A percentile compares a stretch with the other conserved stretches of the same genome.
phyloP scores from a whole-genome alignment of 768 basidiomycete species.

The Scleroderma citrinum region DNA sequence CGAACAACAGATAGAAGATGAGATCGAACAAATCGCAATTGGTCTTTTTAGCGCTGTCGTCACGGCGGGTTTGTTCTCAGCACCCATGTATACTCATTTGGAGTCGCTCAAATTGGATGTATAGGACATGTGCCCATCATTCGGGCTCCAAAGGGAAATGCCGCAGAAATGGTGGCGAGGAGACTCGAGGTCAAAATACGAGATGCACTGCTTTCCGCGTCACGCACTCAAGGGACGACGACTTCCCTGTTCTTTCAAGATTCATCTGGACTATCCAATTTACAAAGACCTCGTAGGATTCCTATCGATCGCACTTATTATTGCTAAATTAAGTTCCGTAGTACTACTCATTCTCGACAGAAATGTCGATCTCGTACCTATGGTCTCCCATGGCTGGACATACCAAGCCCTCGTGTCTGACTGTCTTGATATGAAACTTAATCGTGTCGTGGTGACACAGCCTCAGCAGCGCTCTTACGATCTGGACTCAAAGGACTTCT shows the following conservation, averaged over 20 bases:
- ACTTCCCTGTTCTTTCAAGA: constrained; percentile 74
- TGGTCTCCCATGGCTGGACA: constrained; percentile 96
- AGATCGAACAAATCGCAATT: constrained; percentile 85
- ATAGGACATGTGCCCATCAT: constrained; percentile 91
- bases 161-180: constrained; percentile 98
- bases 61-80: constrained; percentile 61
- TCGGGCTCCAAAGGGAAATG: constrained; percentile 90
- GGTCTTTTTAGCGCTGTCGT: constrained; percentile 91
- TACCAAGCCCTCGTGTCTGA: constrained; percentile 98
- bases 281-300: constrained; percentile 77
- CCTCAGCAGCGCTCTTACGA: constrained; percentile 83
- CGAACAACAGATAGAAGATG: constrained; percentile 87
- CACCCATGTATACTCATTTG: not conserved
- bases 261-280: constrained; percentile 72
- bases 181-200: constrained; percentile 90
- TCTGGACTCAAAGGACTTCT: constrained; percentile 97
- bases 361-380: constrained; percentile 90
- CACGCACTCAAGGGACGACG: constrained; percentile 50
- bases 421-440: constrained; percentile 94
- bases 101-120: not conserved
- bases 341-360: constrained; percentile 92
- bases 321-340: constrained; percentile 27
- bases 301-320: constrained; percentile 1
- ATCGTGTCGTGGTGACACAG: constrained; percentile 80
- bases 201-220: constrained; percentile 70